Percentiles rank a stretch among this genome's conserved stretches.
Conservation (phyloP, 1,139 yeast species). For the Candida labiduridarum region DNA sequence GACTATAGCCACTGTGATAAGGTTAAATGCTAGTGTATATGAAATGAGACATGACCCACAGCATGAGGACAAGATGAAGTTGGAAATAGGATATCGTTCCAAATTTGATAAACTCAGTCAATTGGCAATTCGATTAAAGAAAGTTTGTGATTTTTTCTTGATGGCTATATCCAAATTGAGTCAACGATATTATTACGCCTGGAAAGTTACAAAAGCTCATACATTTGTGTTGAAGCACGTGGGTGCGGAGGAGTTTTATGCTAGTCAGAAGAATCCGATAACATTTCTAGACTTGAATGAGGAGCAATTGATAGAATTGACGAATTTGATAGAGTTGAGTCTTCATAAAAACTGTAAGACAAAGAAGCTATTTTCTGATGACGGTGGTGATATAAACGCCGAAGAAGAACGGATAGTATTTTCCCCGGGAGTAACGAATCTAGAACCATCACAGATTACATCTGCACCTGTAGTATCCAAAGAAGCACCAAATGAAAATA, state of each 20-base stretch:
- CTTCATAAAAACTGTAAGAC: slow-evolving; percentile 17
- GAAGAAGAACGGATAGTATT: neutral
- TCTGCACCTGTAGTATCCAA: neutral
- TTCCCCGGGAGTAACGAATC: neutral
- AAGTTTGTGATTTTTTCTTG: neutral
- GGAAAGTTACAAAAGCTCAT: slow-evolving; percentile 45
- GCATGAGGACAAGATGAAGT: slow-evolving; percentile 17
- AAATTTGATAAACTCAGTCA: slow-evolving; percentile 24
- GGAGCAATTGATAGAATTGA: slow-evolving; percentile 31
- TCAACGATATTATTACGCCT: slow-evolving; percentile 45
- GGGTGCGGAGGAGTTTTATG: slow-evolving; percentile 26
- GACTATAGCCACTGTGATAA: slow-evolving; percentile 23
- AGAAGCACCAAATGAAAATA: neutral
- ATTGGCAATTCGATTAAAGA: slow-evolving; percentile 6
- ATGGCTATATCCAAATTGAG: slow-evolving; percentile 31
- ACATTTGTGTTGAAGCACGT: slow-evolving; percentile 27
- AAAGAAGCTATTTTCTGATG: slow-evolving; percentile 6
- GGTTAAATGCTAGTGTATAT: slow-evolving; percentile 26
- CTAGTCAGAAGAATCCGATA: slow-evolving; percentile 5
- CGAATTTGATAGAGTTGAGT: slow-evolving; percentile 24
- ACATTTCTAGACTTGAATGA: slow-evolving; percentile 13
- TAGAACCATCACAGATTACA: neutral
- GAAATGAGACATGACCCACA: slow-evolving; percentile 20
- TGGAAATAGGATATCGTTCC: slow-evolving; percentile 17
- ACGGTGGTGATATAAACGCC: neutral